Percentiles rank a stretch among this genome's conserved stretches.
phyloP scores from a whole-genome alignment of 2,329 filamentous ascomycete genomes.

The Thielaviopsis populi region DNA sequence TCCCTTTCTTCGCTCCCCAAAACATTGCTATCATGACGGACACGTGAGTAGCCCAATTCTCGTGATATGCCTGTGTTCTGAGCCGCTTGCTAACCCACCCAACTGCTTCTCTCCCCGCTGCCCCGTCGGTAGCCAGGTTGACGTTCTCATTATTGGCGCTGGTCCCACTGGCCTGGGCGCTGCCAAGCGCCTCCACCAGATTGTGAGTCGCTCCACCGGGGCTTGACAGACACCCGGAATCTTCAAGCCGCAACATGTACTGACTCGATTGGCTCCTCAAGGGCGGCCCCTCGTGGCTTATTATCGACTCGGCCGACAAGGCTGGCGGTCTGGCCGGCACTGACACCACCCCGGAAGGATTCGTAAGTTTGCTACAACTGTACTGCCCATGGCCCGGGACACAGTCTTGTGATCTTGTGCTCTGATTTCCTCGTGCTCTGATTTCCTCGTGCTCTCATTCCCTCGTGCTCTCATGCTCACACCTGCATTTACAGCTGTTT shows the following conservation, averaged over 20 bases:
- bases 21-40: conserved; percentile 22
- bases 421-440: too few relatives aligned
- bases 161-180: conserved; percentile 95
- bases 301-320: conserved; percentile 80
- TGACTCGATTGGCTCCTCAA: conserved; percentile 27
- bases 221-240: conserved; percentile 14
- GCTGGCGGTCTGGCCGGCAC: conserved; percentile 93
- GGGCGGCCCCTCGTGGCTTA: conserved; percentile 90
- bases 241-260: conserved; percentile 17
- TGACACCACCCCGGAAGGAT: conserved; percentile 87
- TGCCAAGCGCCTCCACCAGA: conserved; percentile 92
- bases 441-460: too few relatives aligned
- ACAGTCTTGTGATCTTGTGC: too few relatives aligned
- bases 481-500: conserved; percentile 53
- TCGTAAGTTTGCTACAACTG: conserved; percentile 52
- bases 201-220: conserved; percentile 44
- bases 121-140: conserved; percentile 7
- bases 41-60: conserved; percentile 18
- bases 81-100: not conserved
- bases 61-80: not conserved
- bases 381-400: not conserved
- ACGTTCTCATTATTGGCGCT: conserved; percentile 95
- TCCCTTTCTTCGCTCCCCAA: conserved; percentile 12
- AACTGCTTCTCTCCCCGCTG: not conserved
- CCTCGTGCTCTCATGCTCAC: conserved; percentile 13